These are phyloP conservation scores for Annulohypoxylon moriforme DNA, from an alignment of 495 filamentous ascomycete genomes.

Conservation along the genomic window DNA sequence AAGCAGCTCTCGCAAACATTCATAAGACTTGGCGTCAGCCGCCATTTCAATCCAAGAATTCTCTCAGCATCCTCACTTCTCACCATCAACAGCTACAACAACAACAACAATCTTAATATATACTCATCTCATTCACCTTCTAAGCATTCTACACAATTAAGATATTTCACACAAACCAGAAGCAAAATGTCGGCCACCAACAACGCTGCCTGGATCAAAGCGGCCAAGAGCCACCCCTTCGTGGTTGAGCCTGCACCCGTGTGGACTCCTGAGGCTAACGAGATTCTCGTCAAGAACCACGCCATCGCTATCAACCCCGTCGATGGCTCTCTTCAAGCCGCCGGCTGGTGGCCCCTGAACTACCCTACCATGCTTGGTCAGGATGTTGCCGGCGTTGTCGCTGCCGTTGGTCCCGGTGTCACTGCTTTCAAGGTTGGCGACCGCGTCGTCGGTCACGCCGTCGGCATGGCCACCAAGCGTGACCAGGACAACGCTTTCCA, in stretches of 20 bases:
- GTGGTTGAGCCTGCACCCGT: constrained; percentile 48
- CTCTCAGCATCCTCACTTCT: constrained; percentile 24
- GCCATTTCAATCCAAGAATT: constrained; percentile 20
- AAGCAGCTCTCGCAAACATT: constrained; percentile 32
- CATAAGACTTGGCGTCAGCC: constrained; percentile 36
- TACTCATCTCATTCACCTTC: not conserved
- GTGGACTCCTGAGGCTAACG: constrained; percentile 46
- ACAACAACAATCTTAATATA: constrained; percentile 14
- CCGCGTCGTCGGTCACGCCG: constrained; percentile 51
- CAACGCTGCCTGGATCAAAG: constrained; percentile 47
- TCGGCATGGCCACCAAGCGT: constrained; percentile 39
- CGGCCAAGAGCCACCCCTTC: constrained; percentile 41
- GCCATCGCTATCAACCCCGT: constrained; percentile 60
- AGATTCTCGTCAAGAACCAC: constrained; percentile 54
- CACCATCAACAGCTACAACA: not conserved
- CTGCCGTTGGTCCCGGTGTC: constrained; percentile 55
- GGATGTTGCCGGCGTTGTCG: constrained; percentile 65
- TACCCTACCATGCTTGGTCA: constrained; percentile 65
- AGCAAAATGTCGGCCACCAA: constrained; percentile 40
- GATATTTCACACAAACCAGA: constrained; percentile 14
- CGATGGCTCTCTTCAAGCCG: constrained; percentile 60
- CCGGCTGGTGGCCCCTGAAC: constrained; percentile 43
- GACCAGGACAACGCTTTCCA: constrained; percentile 50
- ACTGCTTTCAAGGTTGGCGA: constrained; percentile 59
- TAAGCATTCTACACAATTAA: not conserved